Conservation (phyloP, 768 basidiomycete genomes). For the Lentinus tigrinus region DNA sequence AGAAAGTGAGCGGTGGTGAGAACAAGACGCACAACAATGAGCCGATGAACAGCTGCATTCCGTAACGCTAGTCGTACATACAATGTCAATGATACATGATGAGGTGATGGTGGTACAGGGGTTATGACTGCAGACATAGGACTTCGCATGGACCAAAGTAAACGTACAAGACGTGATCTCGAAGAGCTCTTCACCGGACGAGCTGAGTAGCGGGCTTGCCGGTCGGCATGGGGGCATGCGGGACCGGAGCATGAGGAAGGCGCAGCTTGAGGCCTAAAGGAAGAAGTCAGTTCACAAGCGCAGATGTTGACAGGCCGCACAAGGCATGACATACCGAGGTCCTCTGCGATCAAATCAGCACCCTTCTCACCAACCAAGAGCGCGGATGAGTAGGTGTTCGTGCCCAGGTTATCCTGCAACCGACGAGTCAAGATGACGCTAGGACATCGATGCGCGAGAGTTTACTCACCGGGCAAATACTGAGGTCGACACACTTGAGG, state of each 20-base stretch:
- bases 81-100: neutral
- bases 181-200: conserved; percentile 14
- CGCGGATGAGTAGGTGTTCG: conserved; percentile 73
- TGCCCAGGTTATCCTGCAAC: conserved; percentile 62
- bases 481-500: conserved; percentile 67
- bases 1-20: too few species aligned
- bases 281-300: neutral
- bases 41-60: neutral
- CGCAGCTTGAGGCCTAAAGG: conserved; percentile 58
- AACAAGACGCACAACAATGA: too few species aligned
- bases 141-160: neutral
- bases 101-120: neutral
- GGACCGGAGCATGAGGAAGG: conserved; percentile 65
- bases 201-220: conserved; percentile 29
- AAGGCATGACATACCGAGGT: conserved; percentile 47
- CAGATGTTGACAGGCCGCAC: neutral
- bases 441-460: conserved; percentile 26
- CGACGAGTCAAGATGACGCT: too few species aligned
- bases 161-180: neutral
- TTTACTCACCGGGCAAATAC: conserved; percentile 62
- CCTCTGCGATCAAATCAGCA: conserved; percentile 57
- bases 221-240: conserved; percentile 52
- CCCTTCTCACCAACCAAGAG: conserved; percentile 71
- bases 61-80: neutral
- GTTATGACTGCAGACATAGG: neutral